Percentiles rank a stretch among this genome's conserved stretches.
Evolutionary conservation across 257 asterid species (phyloP).

Genomic region (Knoxia roxburghii): DNA sequence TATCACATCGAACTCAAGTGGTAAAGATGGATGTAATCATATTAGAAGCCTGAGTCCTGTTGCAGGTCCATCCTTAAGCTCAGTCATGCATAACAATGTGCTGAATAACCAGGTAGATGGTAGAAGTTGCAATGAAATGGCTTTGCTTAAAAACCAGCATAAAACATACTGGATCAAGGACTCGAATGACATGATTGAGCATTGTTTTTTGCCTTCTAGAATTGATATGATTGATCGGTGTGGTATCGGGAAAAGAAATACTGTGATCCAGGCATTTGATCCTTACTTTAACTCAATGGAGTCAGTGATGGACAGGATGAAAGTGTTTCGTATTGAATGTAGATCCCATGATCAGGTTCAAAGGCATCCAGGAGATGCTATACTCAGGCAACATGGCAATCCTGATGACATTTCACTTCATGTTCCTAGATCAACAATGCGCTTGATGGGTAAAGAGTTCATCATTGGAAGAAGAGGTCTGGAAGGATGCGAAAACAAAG

Average conservation of each 20-base stretch:
- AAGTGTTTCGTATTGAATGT: slow-evolving; percentile 18
- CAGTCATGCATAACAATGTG: slow-evolving; percentile 21
- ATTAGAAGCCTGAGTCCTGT: slow-evolving; percentile 23
- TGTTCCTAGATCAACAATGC: slow-evolving; percentile 51
- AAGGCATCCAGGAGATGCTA: slow-evolving; percentile 29
- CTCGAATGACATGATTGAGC: slow-evolving; percentile 26
- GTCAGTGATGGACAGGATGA: slow-evolving; percentile 13
- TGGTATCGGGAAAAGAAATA: slow-evolving; percentile 19
- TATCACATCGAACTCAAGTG: slow-evolving; percentile 33
- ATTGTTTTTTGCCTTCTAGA: slow-evolving; percentile 32
- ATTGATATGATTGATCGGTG: slow-evolving; percentile 29
- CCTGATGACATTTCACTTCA: slow-evolving; percentile 23
- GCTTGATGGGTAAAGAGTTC: slow-evolving; percentile 75
- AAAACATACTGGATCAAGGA: slow-evolving; percentile 29
- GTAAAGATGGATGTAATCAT: slow-evolving; percentile 30
- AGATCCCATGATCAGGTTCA: slow-evolving; percentile 26
- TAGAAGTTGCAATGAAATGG: slow-evolving; percentile 26
- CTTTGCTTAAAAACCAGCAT: slow-evolving; percentile 27
- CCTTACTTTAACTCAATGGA: slow-evolving; percentile 23
- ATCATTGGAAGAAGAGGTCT: slow-evolving; percentile 35
- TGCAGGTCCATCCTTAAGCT: slow-evolving; percentile 26
- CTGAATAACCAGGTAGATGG: slow-evolving; percentile 20
- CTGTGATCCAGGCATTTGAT: slow-evolving; percentile 18
- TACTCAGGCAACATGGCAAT: slow-evolving; percentile 20
- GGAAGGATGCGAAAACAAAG: slow-evolving; percentile 30